phyloP scores from a whole-genome alignment of 768 basidiomycete genomes.

The Mycena capillaripes region DNA sequence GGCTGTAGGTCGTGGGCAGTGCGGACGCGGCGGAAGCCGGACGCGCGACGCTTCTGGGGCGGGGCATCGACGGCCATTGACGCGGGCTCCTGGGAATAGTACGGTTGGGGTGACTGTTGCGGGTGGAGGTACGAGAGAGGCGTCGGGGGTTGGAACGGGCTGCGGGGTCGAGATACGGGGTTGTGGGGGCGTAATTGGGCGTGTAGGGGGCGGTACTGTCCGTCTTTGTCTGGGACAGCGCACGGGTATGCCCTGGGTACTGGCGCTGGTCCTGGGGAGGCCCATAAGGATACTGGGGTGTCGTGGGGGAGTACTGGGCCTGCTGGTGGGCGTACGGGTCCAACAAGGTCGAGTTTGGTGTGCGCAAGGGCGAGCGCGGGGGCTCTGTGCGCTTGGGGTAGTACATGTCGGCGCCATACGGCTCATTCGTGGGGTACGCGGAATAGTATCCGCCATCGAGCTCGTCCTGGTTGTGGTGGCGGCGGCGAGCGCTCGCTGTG shows the following conservation, averaged over 20 bases:
- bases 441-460: conserved; percentile 36
- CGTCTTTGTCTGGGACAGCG: conserved; percentile 68
- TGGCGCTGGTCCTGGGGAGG: conserved; percentile 58
- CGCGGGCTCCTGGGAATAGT: conserved; percentile 75
- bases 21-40: conserved; percentile 85
- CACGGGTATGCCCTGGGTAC: conserved; percentile 71
- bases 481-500: conserved; percentile 45
- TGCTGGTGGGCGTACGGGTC: conserved; percentile 80
- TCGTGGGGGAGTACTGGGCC: conserved; percentile 74
- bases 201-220: conserved; percentile 71
- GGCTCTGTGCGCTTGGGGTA: conserved; percentile 63
- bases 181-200: conserved; percentile 68
- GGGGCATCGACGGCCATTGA: conserved; percentile 79
- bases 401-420: conserved; percentile 67
- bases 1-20: conserved; percentile 85
- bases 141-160: conserved; percentile 79
- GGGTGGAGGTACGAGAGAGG: conserved; percentile 77
- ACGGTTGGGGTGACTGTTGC: conserved; percentile 62
- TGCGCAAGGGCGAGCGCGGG: conserved; percentile 77
- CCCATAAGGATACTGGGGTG: conserved; percentile 64
- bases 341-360: conserved; percentile 63
- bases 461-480: conserved; percentile 40
- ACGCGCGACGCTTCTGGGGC: conserved; percentile 74
- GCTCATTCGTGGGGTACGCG: conserved; percentile 48
- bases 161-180: conserved; percentile 65